Evolutionary conservation across 2,329 filamentous ascomycete species (phyloP), one percentile per base, ranked within the genome.

Genomic region (Rhinocladiella similis): DNA sequence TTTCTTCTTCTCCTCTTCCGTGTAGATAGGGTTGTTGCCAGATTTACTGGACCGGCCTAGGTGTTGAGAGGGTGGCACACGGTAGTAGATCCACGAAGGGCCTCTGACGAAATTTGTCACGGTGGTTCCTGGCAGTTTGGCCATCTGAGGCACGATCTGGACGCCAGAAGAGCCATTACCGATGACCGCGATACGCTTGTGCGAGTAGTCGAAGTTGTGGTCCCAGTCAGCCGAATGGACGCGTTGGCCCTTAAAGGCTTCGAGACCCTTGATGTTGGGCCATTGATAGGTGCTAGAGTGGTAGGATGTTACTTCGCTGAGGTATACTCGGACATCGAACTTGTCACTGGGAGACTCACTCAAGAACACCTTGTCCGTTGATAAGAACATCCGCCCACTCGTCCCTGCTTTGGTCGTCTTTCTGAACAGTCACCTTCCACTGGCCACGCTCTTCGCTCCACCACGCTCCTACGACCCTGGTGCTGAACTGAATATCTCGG

Each of bases 381-480:
- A 45, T 45, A 10, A 45, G 13, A 14, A 45, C 20, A 20, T 45
- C 42, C 22, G 42, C 20, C 16, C 20, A 45, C 5, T 45, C 42
- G 16, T 45, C 19, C 10, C 16, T 22, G 42, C 5, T 45, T 20
- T 14, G 5, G 42, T 12, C 10, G 18, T 25, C 42, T 45, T 47
- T 35, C 50, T 56, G 16, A 7, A 60, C 22, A 2, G 25, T 50
- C 16, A 87, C 70, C 2, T 69, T 72, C 88, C 88, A 91, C 57
- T 81, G 75, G 0, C 74, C 76, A 16, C 70, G 64, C 0, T 70
- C 67, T 0, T 76, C 72, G 20, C 84, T 72, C 86, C 87, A 90
- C 12, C 75, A 69, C 1, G 81, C 75, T 1, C 72, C 76, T 2
- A 80, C 72, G 1, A 90, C 82, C 14, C 77, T 76, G 20, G 81